Conservation (phyloP, 176 grass and related monocot species). For the Triticum monococcum region DNA sequence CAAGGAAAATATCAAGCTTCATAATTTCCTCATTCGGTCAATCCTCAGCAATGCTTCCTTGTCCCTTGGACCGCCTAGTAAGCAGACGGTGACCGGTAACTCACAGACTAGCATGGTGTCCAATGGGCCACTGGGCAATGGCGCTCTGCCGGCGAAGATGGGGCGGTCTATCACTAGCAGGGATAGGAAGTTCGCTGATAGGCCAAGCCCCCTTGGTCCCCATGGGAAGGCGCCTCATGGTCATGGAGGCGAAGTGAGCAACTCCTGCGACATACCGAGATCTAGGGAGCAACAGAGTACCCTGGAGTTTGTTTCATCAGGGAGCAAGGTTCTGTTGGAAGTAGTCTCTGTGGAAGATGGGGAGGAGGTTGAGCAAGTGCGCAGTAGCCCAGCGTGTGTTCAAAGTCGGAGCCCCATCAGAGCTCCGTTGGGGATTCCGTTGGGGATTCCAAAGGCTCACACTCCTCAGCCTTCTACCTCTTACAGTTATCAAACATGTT, state of each 20-base stretch:
- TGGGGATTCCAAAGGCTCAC: conserved; percentile 27
- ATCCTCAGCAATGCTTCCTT: conserved; percentile 46
- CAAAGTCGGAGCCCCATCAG: conserved; percentile 46
- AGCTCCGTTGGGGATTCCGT: conserved; percentile 39
- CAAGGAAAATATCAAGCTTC: conserved; percentile 42
- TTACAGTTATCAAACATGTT: conserved; percentile 18
- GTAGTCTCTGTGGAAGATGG: conserved; percentile 50
- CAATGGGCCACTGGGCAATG: conserved; percentile 20
- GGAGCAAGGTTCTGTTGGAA: conserved; percentile 38
- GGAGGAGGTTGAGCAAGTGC: conserved; percentile 55
- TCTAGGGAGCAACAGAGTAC: conserved; percentile 23
- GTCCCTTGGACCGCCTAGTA: conserved; percentile 11
- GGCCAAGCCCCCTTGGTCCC: conserved; percentile 26
- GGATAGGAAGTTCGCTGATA: conserved; percentile 32
- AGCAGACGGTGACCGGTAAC: conserved; percentile 40
- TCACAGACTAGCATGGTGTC: conserved; percentile 38
- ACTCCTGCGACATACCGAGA: conserved; percentile 22
- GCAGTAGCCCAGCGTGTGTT: conserved; percentile 31
- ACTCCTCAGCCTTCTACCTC: conserved; percentile 14
- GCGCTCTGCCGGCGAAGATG: conserved; percentile 1
- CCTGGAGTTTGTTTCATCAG: conserved; percentile 15
- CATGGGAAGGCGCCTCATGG: conserved; percentile 33
- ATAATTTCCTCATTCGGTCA: conserved; percentile 41
- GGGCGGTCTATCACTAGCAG: conserved; percentile 19
- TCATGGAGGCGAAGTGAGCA: conserved; percentile 15